Conservation (phyloP, 179 eudicot species). For the Heliamphora pulchella region DNA sequence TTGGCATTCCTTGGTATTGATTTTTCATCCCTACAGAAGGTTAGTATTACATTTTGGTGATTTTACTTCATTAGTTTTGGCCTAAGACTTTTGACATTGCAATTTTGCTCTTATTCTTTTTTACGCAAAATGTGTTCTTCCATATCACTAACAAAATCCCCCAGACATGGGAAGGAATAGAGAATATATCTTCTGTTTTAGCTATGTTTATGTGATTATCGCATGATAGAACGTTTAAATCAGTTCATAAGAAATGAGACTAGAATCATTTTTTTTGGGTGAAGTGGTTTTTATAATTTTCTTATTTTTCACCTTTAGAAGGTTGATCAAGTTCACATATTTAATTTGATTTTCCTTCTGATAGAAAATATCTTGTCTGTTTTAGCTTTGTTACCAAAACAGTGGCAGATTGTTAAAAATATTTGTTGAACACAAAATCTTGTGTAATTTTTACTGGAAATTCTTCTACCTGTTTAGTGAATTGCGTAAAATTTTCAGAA, state of each 20-base stretch:
- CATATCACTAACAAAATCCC: background rate
- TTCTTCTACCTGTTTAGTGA: too few relatives aligned
- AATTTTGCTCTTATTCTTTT: conserved; percentile 4
- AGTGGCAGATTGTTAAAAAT: background rate
- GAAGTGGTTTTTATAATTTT: too few relatives aligned
- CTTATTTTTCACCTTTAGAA: too few relatives aligned
- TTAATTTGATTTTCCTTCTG: background rate
- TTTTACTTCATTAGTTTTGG: background rate
- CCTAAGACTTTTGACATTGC: background rate
- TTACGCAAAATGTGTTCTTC: background rate
- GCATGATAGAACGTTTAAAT: background rate
- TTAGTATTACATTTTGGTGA: conserved; percentile 24
- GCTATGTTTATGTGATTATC: background rate
- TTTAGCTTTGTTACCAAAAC: background rate
- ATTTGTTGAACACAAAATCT: too few relatives aligned
- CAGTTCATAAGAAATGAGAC: background rate
- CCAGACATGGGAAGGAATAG: background rate
- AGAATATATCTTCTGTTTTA: background rate
- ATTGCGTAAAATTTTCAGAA: too few relatives aligned
- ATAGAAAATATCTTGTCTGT: background rate
- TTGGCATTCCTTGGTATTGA: conserved; percentile 94
- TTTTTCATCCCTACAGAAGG: conserved; percentile 93
- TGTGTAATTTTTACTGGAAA: too few relatives aligned
- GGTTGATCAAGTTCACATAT: too few relatives aligned
- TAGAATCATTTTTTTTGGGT: too few relatives aligned